Percentiles rank a stretch among this genome's conserved stretches.
phyloP scores from a whole-genome alignment of 2,329 filamentous ascomycete genomes.

The Cladosporium sp. region DNA sequence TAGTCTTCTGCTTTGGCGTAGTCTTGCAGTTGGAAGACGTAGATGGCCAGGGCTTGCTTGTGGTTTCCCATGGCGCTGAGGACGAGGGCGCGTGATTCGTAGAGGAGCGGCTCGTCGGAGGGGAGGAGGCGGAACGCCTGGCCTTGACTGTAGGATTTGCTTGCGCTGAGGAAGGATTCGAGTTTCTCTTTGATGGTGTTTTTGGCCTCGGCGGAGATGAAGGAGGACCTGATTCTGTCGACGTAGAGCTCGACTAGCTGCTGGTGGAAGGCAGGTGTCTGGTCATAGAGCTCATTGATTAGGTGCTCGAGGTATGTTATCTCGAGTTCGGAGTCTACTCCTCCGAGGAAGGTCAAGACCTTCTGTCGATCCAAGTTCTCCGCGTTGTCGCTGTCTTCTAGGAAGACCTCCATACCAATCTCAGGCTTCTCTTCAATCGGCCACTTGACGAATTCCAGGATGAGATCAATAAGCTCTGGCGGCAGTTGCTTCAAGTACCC shows the following conservation, averaged over 20 bases:
- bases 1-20: slow-evolving; percentile 95
- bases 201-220: slow-evolving; percentile 30
- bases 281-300: slow-evolving; percentile 79
- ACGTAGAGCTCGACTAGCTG: slow-evolving; percentile 71
- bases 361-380: slow-evolving; percentile 77
- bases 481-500: slow-evolving; percentile 86
- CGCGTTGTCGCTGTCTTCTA: slow-evolving; percentile 90
- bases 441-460: slow-evolving; percentile 90
- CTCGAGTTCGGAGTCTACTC: slow-evolving; percentile 67
- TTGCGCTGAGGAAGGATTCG: slow-evolving; percentile 69
- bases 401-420: slow-evolving; percentile 86
- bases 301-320: slow-evolving; percentile 86
- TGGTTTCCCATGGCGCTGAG: slow-evolving; percentile 94
- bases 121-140: slow-evolving; percentile 72
- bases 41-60: slow-evolving; percentile 93
- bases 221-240: slow-evolving; percentile 44
- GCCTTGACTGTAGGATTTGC: slow-evolving; percentile 66
- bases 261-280: slow-evolving; percentile 83
- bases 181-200: slow-evolving; percentile 52
- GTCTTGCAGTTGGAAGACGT: slow-evolving; percentile 89
- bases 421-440: slow-evolving; percentile 68
- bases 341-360: slow-evolving; percentile 70
- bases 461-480: slow-evolving; percentile 81
- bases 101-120: slow-evolving; percentile 76
- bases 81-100: slow-evolving; percentile 84